These are phyloP conservation scores for Orobanche coerulescens DNA, from an alignment of 257 asterid species.

Conservation along the genomic window DNA sequence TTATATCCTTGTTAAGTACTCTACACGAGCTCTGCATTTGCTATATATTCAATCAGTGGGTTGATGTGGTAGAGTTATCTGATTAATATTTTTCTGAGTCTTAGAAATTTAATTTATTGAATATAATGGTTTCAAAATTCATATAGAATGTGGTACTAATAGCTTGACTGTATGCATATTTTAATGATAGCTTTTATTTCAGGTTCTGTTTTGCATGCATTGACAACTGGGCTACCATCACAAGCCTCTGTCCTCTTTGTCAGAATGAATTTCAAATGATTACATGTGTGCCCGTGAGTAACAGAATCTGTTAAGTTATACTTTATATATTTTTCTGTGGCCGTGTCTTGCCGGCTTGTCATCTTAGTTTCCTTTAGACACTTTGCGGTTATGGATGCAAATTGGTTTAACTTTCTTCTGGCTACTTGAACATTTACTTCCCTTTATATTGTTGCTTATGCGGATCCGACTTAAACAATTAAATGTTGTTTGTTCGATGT, in stretches of 20 bases:
- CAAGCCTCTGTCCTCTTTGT: slow-evolving; percentile 96
- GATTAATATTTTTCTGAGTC: not conserved
- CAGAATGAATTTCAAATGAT: slow-evolving; percentile 93
- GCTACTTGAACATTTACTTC: not conserved
- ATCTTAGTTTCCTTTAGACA: slow-evolving; percentile 14
- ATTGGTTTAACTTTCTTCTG: not conserved
- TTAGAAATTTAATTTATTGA: not conserved
- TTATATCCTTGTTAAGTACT: not conserved
- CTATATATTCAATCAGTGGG: not conserved
- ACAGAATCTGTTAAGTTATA: slow-evolving; percentile 17
- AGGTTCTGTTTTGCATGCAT: slow-evolving; percentile 99
- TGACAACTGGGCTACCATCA: slow-evolving; percentile 98
- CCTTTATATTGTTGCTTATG: not conserved
- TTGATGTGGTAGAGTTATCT: slow-evolving; percentile 10
- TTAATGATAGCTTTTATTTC: slow-evolving; percentile 34
- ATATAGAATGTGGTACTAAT: not conserved
- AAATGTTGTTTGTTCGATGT: slow-evolving; percentile 9
- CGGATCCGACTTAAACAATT: slow-evolving; percentile 7
- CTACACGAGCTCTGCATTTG: slow-evolving; percentile 6
- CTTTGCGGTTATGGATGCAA: slow-evolving; percentile 5
- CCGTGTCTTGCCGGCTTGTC: slow-evolving; percentile 1
- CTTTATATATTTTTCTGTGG: not conserved
- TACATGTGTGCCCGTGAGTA: slow-evolving; percentile 99
- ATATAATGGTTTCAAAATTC: not conserved
- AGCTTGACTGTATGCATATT: slow-evolving; percentile 17